phyloP scores from a whole-genome alignment of 176 grass and related monocot species.

The Lolium perenne region DNA sequence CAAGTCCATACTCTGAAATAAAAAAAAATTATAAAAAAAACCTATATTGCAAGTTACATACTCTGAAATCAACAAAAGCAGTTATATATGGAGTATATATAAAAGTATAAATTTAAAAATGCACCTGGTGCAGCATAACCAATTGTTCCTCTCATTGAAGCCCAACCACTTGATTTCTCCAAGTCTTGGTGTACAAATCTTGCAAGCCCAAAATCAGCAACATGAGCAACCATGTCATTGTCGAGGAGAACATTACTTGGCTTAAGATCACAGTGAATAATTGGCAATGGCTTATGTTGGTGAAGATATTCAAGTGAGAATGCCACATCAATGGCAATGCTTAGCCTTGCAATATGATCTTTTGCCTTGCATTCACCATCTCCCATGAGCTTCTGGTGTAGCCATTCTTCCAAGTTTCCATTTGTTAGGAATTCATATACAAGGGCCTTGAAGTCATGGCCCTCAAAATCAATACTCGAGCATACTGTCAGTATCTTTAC shows the following conservation, averaged over 20 bases:
- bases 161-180: constrained; percentile 15
- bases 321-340: constrained; percentile 21
- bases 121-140: constrained; percentile 14
- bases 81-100: not conserved
- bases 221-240: constrained; percentile 28
- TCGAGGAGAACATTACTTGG: constrained; percentile 32
- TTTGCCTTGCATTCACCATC: not conserved
- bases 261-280: constrained; percentile 42
- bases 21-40: constrained; percentile 9
- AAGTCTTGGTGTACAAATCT: constrained; percentile 8
- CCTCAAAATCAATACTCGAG: constrained; percentile 19
- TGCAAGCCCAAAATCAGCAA: constrained; percentile 33
- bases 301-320: constrained; percentile 33
- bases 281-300: constrained; percentile 5
- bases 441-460: constrained; percentile 8
- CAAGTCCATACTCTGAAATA: constrained; percentile 33
- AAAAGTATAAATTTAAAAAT: not conserved
- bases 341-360: not conserved
- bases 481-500: constrained; percentile 28
- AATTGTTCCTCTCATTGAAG: constrained; percentile 16
- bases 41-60: not conserved
- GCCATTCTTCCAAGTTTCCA: not conserved
- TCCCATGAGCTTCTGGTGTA: constrained; percentile 17
- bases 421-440: constrained; percentile 19
- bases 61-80: too few species aligned